Conservation (phyloP, 257 asterid genomes). For the Rhazya stricta region DNA sequence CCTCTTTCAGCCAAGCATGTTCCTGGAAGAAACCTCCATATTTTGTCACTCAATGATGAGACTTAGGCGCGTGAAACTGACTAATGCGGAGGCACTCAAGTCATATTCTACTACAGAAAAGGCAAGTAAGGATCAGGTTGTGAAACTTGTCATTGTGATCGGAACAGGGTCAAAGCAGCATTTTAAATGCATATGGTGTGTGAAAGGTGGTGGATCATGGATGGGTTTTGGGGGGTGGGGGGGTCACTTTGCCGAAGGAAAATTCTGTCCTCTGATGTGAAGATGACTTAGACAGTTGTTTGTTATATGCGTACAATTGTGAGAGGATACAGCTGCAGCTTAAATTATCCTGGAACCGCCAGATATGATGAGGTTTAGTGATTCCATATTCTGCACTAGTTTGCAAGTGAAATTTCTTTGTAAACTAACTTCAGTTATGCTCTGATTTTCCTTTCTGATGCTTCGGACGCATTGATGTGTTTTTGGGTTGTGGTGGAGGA, state of each 20-base stretch:
- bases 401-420: background rate
- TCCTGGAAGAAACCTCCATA: too few species aligned
- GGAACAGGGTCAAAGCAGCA: too few species aligned
- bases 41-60: background rate
- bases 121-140: too few species aligned
- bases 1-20: too few species aligned
- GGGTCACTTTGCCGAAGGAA: too few species aligned
- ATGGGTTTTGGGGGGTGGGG: too few species aligned
- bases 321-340: background rate
- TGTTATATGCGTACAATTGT: background rate
- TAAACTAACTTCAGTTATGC: background rate
- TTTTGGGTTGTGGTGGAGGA: background rate
- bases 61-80: too few species aligned
- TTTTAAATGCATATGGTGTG: too few species aligned
- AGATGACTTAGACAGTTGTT: background rate
- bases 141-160: too few species aligned
- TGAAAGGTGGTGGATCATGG: too few species aligned
- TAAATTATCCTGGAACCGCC: background rate
- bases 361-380: background rate
- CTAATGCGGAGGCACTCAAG: background rate
- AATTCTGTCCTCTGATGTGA: too few species aligned
- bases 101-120: too few species aligned
- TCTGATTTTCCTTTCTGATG: background rate
- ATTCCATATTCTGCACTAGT: background rate
- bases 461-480: background rate